A percentile compares a stretch with the other conserved stretches of the same genome.
Conservation (phyloP, 257 asterid genomes). For the Nicotiana knightiana region DNA sequence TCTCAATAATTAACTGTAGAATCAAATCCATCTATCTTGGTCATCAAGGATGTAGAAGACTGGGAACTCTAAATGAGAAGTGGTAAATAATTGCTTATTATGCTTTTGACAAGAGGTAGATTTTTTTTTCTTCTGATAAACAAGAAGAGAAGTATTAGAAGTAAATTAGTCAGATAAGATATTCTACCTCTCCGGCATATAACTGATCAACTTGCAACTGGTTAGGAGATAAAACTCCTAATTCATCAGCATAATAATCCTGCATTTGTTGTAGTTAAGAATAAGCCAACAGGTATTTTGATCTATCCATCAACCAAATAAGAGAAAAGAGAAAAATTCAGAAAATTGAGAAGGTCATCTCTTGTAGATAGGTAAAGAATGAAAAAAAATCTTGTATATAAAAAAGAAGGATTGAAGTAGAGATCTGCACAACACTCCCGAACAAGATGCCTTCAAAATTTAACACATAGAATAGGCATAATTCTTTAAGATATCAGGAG, state of each 20-base stretch:
- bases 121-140: neutral
- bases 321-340: neutral
- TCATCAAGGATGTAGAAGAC: neutral
- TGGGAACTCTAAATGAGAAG: neutral
- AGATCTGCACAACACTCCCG: neutral
- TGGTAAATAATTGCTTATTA: neutral
- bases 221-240: slow-evolving; percentile 92
- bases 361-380: neutral
- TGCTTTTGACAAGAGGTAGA: neutral
- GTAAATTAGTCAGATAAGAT: slow-evolving; percentile 19
- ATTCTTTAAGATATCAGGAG: neutral
- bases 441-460: neutral
- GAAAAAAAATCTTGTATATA: neutral
- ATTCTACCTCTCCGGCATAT: slow-evolving; percentile 84
- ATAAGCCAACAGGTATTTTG: slow-evolving; percentile 18
- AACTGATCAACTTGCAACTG: slow-evolving; percentile 84
- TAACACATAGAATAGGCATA: neutral
- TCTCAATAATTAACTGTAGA: neutral
- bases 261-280: slow-evolving; percentile 28
- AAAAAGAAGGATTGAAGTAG: neutral
- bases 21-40: neutral
- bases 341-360: neutral
- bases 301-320: slow-evolving; percentile 10
- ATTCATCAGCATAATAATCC: slow-evolving; percentile 96
- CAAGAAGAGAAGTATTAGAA: neutral